Base-by-base conservation (phyloP, 805 yeast species). In the Schizosaccharomyces lindneri region DNA sequence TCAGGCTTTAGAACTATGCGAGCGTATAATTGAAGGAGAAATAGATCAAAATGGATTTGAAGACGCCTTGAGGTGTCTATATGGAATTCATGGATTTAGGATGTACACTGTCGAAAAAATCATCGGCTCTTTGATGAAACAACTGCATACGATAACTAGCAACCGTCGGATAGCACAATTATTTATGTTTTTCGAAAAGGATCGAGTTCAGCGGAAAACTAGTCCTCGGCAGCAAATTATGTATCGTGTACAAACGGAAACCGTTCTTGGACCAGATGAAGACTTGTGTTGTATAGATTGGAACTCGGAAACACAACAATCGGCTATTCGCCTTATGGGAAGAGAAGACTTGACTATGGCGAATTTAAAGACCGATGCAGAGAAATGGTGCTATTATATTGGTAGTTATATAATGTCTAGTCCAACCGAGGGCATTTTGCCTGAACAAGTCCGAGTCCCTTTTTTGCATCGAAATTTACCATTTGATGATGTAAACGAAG, bases 1-100 rank as follows among this genome's bases (percentile, higher is more conserved):
- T 43, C 96, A 90, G 71, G 79, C 87, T n/a, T 74, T 93, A 63
- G 76, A 74, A 2, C 76, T 93, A 62, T 80, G 94, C 63, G 87
- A 81, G 65, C 79, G 81, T 65, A 75, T 87, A 61, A 84, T 93
- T 65, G 93, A 87, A 65, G 95, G 95, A 36, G 93, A 87, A 46
- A 73, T 93, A 60, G 99, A 93, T 68, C 95, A 87, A 65, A 93
- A 84, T 71, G 83, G 88, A 84, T 94, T 85, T 71, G 99, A 93
- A 74, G 98, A 93, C 72, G 80, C 95, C 19, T 73, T 93, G 63
- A 86, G 99, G 65, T 97, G 90, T 75, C 96, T 94, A 0, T 93
- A 85, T 74, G 80, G 93, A 68, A 93, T 90, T 73, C 84, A 83
- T 64, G 98, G 97, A 0, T 93, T 85, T 75, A 87, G 87, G 70